Conservation (phyloP, 2,329 filamentous ascomycete species). For the Ophiostoma quercus region DNA sequence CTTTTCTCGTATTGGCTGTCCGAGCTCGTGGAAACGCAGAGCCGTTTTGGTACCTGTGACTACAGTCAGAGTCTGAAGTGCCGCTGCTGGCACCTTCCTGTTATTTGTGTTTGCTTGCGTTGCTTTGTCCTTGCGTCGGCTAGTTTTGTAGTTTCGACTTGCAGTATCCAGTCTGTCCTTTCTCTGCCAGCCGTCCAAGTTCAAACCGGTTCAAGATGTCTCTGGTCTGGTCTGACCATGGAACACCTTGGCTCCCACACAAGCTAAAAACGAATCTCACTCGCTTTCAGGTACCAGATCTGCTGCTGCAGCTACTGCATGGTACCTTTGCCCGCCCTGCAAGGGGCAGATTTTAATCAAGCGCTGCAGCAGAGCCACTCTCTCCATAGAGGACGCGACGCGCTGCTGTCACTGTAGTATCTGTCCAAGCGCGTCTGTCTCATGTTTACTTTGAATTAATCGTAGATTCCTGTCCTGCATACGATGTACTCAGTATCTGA, state of each 20-base stretch:
- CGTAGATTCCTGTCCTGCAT: too few species aligned
- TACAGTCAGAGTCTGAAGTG: too few species aligned
- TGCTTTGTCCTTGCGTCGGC: too few species aligned
- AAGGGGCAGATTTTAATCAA: conserved; percentile 10
- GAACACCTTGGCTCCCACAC: neutral
- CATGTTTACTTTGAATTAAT: conserved; percentile 1
- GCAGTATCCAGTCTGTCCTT: too few species aligned
- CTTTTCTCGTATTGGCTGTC: neutral
- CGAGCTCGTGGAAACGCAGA: neutral
- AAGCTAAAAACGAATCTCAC: neutral
- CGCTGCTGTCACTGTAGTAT: conserved; percentile 4
- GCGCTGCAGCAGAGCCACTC: neutral
- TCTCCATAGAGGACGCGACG: neutral
- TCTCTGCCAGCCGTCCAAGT: too few species aligned
- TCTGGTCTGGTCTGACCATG: neutral
- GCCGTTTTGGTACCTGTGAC: too few species aligned
- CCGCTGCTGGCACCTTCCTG: too few species aligned
- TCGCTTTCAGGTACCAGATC: neutral
- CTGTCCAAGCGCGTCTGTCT: conserved; percentile 2
- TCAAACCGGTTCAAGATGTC: neutral
- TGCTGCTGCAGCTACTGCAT: neutral
- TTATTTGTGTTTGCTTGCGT: too few species aligned
- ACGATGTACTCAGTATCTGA: too few species aligned
- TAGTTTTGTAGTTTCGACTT: too few species aligned
- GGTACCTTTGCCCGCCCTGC: conserved; percentile 1